phyloP scores from a whole-genome alignment of 106 monocot species.

The Dendrobium chrysotoxum region DNA sequence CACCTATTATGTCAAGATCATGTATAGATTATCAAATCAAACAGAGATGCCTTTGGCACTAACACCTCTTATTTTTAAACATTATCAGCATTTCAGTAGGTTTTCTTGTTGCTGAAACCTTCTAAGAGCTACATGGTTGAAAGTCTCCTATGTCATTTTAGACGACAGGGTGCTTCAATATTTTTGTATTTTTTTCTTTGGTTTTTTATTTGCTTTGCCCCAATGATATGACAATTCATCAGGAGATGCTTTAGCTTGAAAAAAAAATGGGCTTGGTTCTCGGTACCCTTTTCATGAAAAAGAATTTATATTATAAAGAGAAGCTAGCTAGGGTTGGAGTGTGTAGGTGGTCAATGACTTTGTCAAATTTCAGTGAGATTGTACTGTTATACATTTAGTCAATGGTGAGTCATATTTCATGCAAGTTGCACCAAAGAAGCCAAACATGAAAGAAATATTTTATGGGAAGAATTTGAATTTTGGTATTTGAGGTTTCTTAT shows the following conservation, averaged over 20 bases:
- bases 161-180: background rate
- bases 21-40: no score
- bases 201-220: background rate
- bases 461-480: background rate
- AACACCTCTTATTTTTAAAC: no score
- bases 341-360: slow-evolving; percentile 3
- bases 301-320: slow-evolving; percentile 1
- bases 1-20: no score
- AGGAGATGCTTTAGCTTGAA: background rate
- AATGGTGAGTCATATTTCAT: background rate
- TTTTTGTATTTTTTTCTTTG: background rate
- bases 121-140: background rate
- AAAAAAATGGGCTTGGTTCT: background rate
- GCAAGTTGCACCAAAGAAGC: background rate
- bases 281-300: background rate
- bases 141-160: background rate
- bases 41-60: no score
- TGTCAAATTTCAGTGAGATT: background rate
- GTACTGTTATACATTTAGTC: background rate
- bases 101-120: background rate
- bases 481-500: background rate
- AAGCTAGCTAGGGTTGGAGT: background rate
- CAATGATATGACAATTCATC: slow-evolving; percentile 2
- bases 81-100: no score
- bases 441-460: background rate